A percentile compares a stretch with the other conserved stretches of the same genome.
Evolutionary conservation across 768 basidiomycete genomes (phyloP).

Genomic region (Phaffia australis): DNA sequence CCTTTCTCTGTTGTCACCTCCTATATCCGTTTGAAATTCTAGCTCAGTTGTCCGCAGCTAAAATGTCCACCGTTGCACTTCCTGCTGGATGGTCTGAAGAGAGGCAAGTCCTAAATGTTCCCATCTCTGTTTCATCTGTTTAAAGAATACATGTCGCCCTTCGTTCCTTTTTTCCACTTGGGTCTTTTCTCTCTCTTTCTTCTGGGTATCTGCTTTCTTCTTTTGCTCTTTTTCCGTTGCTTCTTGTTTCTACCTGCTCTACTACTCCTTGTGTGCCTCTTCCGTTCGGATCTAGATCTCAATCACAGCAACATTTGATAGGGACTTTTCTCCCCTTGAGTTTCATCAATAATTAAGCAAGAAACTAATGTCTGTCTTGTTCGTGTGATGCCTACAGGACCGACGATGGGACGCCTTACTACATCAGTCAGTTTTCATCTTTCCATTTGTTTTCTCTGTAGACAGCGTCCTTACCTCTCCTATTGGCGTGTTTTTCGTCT

Average conservation of each 20-base stretch:
- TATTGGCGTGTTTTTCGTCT: constrained; percentile 23
- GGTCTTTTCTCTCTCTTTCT: constrained; percentile 1
- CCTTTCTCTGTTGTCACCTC: not conserved
- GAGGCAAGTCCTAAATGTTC: no score
- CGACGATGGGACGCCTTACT: constrained; percentile 23
- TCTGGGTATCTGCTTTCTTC: no score
- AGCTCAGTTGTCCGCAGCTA: not conserved
- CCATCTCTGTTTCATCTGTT: not conserved
- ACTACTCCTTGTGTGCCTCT: no score
- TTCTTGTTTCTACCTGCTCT: no score
- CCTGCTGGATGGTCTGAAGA: constrained; percentile 9
- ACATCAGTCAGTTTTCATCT: constrained; percentile 19
- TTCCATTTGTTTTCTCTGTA: not conserved
- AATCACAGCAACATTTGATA: no score
- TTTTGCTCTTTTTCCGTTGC: not conserved
- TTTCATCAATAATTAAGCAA: no score
- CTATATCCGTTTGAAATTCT: no score
- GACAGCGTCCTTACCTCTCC: not conserved
- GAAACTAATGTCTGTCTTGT: not conserved
- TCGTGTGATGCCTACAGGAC: constrained; percentile 8
- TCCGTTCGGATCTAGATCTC: no score
- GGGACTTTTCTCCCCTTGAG: no score
- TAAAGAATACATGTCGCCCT: not conserved
- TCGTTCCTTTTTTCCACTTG: not conserved
- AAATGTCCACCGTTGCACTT: constrained; percentile 7